phyloP scores from a whole-genome alignment of 2,329 filamentous ascomycete species.

The Botrytis squamosa region DNA sequence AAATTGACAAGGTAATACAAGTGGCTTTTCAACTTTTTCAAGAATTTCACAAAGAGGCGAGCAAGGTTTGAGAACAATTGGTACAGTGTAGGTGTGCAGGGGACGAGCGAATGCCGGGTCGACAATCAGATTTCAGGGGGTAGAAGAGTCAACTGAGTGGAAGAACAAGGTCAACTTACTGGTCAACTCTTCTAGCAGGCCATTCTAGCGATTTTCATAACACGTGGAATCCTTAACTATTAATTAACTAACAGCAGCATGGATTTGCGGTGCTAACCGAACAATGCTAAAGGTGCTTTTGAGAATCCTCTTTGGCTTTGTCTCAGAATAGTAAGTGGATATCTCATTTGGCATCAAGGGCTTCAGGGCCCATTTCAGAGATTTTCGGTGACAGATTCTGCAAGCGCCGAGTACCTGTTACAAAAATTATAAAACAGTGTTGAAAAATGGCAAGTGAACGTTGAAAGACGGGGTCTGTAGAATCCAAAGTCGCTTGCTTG shows the following conservation, averaged over 20 bases:
- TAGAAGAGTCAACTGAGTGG: neutral
- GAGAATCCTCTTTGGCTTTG: slow-evolving; percentile 11
- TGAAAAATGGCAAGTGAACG: slow-evolving; percentile 6
- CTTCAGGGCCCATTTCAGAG: neutral
- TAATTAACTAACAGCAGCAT: slow-evolving; percentile 10
- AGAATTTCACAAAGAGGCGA: neutral
- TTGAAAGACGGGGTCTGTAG: neutral
- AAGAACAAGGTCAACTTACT: neutral
- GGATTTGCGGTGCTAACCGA: slow-evolving; percentile 5
- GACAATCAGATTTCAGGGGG: slow-evolving; percentile 3
- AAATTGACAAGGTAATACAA: slow-evolving; percentile 3
- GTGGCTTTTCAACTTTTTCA: neutral
- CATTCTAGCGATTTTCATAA: slow-evolving; percentile 1
- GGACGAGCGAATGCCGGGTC: slow-evolving; percentile 13
- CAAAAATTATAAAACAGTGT: neutral
- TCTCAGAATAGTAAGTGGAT: slow-evolving; percentile 14
- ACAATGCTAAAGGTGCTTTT: neutral
- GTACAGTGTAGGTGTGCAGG: neutral
- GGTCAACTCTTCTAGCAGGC: neutral
- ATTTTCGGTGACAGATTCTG: slow-evolving; percentile 3
- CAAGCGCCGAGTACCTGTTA: neutral
- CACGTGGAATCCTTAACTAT: slow-evolving; percentile 12
- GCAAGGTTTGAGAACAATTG: slow-evolving; percentile 3
- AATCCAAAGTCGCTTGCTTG: neutral
- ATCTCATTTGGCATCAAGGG: slow-evolving; percentile 3